phyloP scores from a whole-genome alignment of 371 early-diverging fungal species.

The Haplosporangium sp. region DNA sequence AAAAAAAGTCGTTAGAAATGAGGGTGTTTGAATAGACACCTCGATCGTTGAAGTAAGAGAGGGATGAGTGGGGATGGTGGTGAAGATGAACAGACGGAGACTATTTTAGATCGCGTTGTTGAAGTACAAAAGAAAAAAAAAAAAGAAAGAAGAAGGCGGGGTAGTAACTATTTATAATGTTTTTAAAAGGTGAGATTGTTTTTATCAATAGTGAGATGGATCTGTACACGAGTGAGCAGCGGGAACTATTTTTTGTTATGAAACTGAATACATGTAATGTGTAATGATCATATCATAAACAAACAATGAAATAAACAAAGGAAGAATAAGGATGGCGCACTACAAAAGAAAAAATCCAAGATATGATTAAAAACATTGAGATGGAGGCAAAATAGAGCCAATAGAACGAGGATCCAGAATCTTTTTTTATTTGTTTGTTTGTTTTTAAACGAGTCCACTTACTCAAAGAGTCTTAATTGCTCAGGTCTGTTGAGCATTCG shows the following conservation, averaged over 20 bases:
- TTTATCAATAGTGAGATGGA: background rate
- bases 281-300: too few relatives aligned
- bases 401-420: background rate
- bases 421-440: background rate
- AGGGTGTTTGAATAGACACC: constrained; percentile 5
- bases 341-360: background rate
- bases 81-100: constrained; percentile 6
- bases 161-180: background rate
- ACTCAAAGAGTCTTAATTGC: background rate
- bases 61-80: background rate
- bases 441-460: too few relatives aligned
- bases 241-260: background rate
- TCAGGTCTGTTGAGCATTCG: background rate
- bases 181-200: background rate
- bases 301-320: background rate
- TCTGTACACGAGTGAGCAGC: background rate
- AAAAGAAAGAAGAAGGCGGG: background rate
- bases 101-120: constrained; percentile 11
- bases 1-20: background rate
- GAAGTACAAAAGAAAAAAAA: constrained; percentile 6
- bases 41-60: constrained; percentile 6
- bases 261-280: background rate
- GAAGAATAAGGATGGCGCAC: background rate
- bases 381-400: background rate
- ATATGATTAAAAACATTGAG: background rate